Evolutionary conservation across 257 asterid genomes (phyloP), one percentile per base, ranked within the genome.

Genomic region (Primulina tabacum): DNA sequence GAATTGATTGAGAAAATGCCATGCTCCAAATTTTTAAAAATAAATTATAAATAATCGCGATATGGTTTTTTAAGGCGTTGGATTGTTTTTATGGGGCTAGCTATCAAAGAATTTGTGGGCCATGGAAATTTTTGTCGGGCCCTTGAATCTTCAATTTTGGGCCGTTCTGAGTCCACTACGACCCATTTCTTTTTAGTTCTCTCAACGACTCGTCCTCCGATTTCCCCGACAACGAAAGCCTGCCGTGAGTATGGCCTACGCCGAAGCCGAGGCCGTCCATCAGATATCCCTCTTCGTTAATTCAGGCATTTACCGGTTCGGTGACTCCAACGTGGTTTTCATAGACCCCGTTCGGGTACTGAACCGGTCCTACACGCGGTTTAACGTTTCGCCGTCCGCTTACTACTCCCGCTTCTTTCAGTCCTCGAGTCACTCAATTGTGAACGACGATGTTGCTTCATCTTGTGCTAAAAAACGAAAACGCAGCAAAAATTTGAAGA

Each of bases 381-480:
- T 80, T 74, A 85, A 77, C 85, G 82, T 90, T 72, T 90, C 90
- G 10, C 82, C 96, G 20, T 69, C 86, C 11, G 56, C 80, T 34
- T 89, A 90, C 81, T 93, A 90, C 86, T 77, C 96, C 73, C 97
- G 99, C 72, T 86, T 84, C 87, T 93, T 89, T 82, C 75, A 74
- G 69, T 58, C 72, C 20, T 64, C 60, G 43, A 56, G 71, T 6
- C 7, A 62, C 28, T 38, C 81, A 50, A 8, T 62, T 52, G 81
- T 58, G 56, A 64, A 35, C 64, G 63, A 67, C 37, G 38, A 33
- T 34, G 50, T 32, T 34, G 57, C 67, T 66, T 33, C 69, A 5
- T 52, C 55, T 57, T 71, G 43, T 73, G 30, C 84, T 3, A 75
- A 76, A 29, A 92, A 92, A 73, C 86, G 97, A 21, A 90, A 88